Conservation (phyloP, 306 rosid species). For the Cucurbita ficifolia region DNA sequence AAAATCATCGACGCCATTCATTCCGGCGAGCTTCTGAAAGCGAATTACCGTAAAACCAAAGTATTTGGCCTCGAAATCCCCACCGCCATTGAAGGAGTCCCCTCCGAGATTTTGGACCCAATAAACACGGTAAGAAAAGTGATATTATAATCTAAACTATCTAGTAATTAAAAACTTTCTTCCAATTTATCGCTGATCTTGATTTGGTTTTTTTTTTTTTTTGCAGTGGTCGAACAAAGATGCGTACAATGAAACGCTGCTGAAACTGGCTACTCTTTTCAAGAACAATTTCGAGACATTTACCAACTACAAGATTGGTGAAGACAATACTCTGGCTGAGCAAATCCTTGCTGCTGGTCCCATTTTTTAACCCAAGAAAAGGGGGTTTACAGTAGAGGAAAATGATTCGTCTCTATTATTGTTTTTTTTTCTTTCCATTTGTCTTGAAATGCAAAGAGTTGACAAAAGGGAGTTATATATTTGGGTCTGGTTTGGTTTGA, state of each 20-base stretch:
- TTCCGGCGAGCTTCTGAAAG: constrained; percentile 49
- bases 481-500: no score
- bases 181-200: background rate
- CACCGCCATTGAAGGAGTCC: constrained; percentile 53
- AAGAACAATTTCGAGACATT: constrained; percentile 63
- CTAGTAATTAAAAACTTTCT: background rate
- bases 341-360: constrained; percentile 89
- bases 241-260: constrained; percentile 38
- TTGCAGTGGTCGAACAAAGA: constrained; percentile 63
- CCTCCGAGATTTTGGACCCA: constrained; percentile 62
- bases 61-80: constrained; percentile 79
- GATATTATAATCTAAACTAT: background rate
- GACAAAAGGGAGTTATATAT: no score
- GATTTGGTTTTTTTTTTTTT: background rate
- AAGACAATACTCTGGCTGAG: constrained; percentile 38
- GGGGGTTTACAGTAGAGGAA: background rate
- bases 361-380: constrained; percentile 6
- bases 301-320: constrained; percentile 51
- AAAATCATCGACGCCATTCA: constrained; percentile 78
- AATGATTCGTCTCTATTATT: background rate
- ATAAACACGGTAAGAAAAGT: constrained; percentile 39
- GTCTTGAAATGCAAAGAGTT: no score
- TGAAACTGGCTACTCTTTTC: constrained; percentile 58
- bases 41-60: constrained; percentile 35
- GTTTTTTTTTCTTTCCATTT: background rate